Percentiles rank a stretch among this genome's conserved stretches.
These are phyloP conservation scores for Secale cereale DNA, from an alignment of 176 grass and related monocot species.

Conservation along the genomic window DNA sequence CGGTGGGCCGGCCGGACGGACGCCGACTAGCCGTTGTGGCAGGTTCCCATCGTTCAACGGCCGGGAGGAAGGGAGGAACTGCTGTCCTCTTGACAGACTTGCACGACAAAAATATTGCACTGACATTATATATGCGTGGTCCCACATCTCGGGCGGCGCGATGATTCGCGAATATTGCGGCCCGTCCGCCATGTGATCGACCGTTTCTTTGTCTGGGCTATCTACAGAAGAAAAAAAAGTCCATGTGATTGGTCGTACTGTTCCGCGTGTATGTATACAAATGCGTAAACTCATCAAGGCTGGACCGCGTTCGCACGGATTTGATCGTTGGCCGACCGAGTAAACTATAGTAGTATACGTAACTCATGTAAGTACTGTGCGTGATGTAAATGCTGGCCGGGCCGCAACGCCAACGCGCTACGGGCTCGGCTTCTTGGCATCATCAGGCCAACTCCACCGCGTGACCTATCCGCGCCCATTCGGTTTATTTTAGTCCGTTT, in stretches of 20 bases:
- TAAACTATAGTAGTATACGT: too few relatives aligned
- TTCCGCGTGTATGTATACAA: neutral
- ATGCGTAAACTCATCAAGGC: neutral
- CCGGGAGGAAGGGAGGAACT: neutral
- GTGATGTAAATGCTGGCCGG: too few relatives aligned
- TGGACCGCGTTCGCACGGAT: neutral
- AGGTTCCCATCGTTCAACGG: conserved; percentile 21
- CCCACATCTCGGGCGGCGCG: neutral
- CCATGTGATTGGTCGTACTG: neutral
- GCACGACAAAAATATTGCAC: neutral
- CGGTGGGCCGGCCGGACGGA: neutral
- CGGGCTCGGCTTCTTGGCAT: neutral
- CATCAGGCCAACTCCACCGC: too few relatives aligned
- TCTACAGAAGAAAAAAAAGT: too few relatives aligned
- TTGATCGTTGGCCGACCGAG: neutral
- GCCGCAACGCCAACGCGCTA: too few relatives aligned
- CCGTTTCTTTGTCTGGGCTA: neutral
- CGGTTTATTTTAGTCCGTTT: too few relatives aligned
- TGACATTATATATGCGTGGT: too few relatives aligned
- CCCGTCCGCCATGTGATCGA: neutral
- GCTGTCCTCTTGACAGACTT: conserved; percentile 11
- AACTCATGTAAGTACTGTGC: too few relatives aligned
- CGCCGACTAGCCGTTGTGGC: conserved; percentile 46
- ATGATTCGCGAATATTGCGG: neutral
- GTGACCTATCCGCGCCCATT: too few relatives aligned